These are phyloP conservation scores for Umbelopsis ramanniana DNA, from an alignment of 192 early-diverging fungal species.

Conservation along the genomic window DNA sequence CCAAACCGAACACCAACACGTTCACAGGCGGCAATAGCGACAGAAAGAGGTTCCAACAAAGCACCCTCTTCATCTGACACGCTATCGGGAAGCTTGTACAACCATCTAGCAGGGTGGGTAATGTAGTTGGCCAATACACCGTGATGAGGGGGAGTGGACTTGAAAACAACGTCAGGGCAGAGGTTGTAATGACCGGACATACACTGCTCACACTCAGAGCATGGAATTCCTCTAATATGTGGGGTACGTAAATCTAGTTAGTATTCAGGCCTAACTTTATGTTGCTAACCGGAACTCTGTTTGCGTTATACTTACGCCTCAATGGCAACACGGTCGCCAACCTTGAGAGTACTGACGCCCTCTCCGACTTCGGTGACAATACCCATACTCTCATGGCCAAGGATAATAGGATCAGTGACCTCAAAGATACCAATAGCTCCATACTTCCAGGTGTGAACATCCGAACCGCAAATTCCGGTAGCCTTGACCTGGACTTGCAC, in stretches of 20 bases:
- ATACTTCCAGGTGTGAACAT: constrained; percentile 41
- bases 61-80: constrained; percentile 40
- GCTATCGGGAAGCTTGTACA: constrained; percentile 33
- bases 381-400: constrained; percentile 47
- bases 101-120: constrained; percentile 35
- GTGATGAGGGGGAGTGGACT: constrained; percentile 41
- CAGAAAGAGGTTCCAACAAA: constrained; percentile 42
- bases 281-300: background rate
- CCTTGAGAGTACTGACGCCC: constrained; percentile 37
- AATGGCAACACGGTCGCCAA: constrained; percentile 46
- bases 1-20: constrained; percentile 33
- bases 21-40: constrained; percentile 38
- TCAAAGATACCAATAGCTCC: constrained; percentile 41
- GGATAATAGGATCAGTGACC: constrained; percentile 26
- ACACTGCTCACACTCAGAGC: constrained; percentile 41
- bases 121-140: constrained; percentile 37
- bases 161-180: constrained; percentile 42
- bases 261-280: background rate
- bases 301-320: constrained; percentile 39
- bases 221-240: constrained; percentile 37
- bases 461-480: constrained; percentile 45
- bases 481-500: constrained; percentile 39
- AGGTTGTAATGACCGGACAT: constrained; percentile 40
- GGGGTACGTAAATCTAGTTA: background rate
- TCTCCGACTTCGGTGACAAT: constrained; percentile 41